Conservation (phyloP, 129 eudicot species). For the Erigeron canadensis region DNA sequence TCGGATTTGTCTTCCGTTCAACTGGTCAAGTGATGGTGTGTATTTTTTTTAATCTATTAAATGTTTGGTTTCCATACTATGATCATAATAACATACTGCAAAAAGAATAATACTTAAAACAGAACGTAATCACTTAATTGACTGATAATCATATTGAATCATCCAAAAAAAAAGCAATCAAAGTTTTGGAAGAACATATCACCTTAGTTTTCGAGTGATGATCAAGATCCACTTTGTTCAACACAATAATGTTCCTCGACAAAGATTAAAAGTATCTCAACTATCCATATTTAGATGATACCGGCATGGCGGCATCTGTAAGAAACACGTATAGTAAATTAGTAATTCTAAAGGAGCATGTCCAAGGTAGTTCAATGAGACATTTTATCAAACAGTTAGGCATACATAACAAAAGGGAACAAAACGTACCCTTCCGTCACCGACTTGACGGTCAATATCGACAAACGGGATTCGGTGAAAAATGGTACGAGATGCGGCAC, state of each 20-base stretch:
- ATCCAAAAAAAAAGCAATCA: background rate
- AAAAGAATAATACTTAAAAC: no score
- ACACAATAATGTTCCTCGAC: slow-evolving; percentile 54
- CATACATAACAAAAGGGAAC: background rate
- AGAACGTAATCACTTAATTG: no score
- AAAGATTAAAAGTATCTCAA: slow-evolving; percentile 41
- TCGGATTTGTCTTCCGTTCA: no score
- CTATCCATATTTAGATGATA: slow-evolving; percentile 52
- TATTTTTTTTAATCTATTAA: no score
- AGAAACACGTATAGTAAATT: background rate
- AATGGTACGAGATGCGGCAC: slow-evolving; percentile 76
- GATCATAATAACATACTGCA: no score
- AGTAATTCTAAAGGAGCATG: background rate
- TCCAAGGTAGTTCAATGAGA: slow-evolving; percentile 19
- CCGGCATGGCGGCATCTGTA: slow-evolving; percentile 73
- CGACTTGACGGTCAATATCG: slow-evolving; percentile 71
- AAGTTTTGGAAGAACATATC: background rate
- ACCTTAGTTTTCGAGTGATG: slow-evolving; percentile 62
- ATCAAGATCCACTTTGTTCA: slow-evolving; percentile 81
- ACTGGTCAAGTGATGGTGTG: no score
- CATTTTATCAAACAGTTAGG: slow-evolving; percentile 56
- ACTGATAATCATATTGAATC: background rate
- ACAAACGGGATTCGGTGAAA: slow-evolving; percentile 62
- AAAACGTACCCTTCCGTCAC: slow-evolving; percentile 74
- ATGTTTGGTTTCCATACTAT: no score